Conservation (phyloP, 768 basidiomycete genomes). For the Pleurotus pulmonarius region DNA sequence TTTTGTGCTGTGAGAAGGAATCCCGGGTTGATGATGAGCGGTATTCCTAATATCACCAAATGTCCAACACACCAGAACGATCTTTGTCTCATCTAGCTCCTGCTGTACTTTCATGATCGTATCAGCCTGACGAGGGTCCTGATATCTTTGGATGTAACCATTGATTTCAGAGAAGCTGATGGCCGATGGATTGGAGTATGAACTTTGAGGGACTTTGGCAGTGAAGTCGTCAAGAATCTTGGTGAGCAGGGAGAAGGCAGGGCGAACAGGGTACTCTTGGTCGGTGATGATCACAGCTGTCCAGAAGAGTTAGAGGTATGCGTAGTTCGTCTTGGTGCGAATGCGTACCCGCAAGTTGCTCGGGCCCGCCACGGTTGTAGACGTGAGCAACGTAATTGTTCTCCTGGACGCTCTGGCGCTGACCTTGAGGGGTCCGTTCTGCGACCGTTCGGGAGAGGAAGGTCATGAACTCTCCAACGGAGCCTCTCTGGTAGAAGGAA, state of each 20-base stretch:
- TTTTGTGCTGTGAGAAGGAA: conserved; percentile 76
- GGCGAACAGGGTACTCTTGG: conserved; percentile 93
- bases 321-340: neutral
- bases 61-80: conserved; percentile 70
- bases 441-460: conserved; percentile 94
- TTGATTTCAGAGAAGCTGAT: conserved; percentile 78
- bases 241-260: conserved; percentile 91
- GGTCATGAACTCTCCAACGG: conserved; percentile 86
- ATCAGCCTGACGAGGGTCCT: conserved; percentile 96
- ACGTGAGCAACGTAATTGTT: conserved; percentile 92
- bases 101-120: conserved; percentile 98
- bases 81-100: conserved; percentile 99
- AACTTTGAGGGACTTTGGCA: conserved; percentile 68
- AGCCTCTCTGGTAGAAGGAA: conserved; percentile 89
- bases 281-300: conserved; percentile 91
- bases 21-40: neutral
- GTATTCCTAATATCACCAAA: neutral
- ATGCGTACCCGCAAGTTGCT: conserved; percentile 74
- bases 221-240: conserved; percentile 93
- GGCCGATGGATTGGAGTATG: conserved; percentile 59
- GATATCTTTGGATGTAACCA: conserved; percentile 85
- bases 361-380: conserved; percentile 85
- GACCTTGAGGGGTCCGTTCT: conserved; percentile 81
- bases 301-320: too few relatives aligned
- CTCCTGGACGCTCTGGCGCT: conserved; percentile 93